Evolutionary conservation across 139 green algal genomes (phyloP).

Genomic region (Nannochloris sp.): DNA sequence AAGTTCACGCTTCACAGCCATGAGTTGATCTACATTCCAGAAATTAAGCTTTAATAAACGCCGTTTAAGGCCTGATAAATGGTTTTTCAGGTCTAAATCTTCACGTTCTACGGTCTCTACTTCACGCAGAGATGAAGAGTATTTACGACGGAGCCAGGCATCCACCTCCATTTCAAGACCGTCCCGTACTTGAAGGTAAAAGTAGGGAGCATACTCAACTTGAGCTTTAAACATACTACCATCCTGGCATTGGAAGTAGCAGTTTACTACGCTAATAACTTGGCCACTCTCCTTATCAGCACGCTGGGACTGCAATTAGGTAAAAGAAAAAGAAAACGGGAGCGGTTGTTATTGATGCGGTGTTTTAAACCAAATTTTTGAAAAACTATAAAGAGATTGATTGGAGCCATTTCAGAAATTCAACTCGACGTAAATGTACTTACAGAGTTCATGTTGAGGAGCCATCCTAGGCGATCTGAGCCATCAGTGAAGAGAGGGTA

Average conservation of each 20-base stretch:
- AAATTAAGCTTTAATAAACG: constrained; percentile 83
- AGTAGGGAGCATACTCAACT: constrained; percentile 80
- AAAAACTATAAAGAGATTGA: background rate
- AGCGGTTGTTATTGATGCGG: too few relatives aligned
- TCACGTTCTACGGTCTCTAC: constrained; percentile 72
- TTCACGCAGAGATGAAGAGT: constrained; percentile 56
- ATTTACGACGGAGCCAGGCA: constrained; percentile 65
- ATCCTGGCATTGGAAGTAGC: constrained; percentile 95
- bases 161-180: constrained; percentile 82
- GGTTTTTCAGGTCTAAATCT: constrained; percentile 96
- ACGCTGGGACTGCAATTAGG: constrained; percentile 52
- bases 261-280: constrained; percentile 65
- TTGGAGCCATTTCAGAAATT: background rate
- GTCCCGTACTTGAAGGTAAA: constrained; percentile 78
- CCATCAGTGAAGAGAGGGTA: constrained; percentile 67
- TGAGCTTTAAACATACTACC: constrained; percentile 89
- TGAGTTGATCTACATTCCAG: constrained; percentile 70
- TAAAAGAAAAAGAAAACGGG: background rate
- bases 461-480: constrained; percentile 76
- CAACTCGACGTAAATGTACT: background rate
- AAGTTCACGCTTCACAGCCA: constrained; percentile 76
- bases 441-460: constrained; percentile 85
- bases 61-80: constrained; percentile 81
- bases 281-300: constrained; percentile 76
- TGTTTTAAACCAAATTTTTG: too few relatives aligned